Percentiles rank a stretch among this genome's conserved stretches.
phyloP scores from a whole-genome alignment of 2,329 filamentous ascomycete genomes.

The Sclerotinia trifoliorum region DNA sequence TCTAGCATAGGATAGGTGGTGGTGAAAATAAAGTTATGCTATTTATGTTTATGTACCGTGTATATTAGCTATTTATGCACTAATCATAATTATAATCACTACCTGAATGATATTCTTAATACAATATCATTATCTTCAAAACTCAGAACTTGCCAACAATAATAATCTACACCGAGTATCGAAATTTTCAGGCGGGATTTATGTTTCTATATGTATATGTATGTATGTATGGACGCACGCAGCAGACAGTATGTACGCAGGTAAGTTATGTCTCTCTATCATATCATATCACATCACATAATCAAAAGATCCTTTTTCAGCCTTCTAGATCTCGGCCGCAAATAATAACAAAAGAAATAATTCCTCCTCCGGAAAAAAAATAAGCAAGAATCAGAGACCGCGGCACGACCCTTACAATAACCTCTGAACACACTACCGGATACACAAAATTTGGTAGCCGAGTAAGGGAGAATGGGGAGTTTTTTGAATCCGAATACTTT shows the following conservation, averaged over 20 bases:
- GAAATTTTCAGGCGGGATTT: too few relatives aligned
- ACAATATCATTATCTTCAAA: neutral
- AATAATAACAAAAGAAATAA: neutral
- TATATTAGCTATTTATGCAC: neutral
- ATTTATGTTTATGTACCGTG: constrained; percentile 10
- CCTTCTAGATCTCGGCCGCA: neutral
- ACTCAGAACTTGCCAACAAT: too few relatives aligned
- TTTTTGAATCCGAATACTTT: neutral
- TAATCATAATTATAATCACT: neutral
- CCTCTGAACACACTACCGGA: neutral
- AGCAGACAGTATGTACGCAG: neutral
- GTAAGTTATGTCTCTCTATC: too few relatives aligned
- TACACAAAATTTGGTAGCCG: neutral
- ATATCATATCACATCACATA: too few relatives aligned
- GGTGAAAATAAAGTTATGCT: constrained; percentile 20
- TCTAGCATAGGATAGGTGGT: neutral
- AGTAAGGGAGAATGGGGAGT: neutral
- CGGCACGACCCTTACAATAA: neutral
- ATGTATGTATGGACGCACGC: neutral
- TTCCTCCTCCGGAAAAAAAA: too few relatives aligned
- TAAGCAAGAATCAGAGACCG: neutral
- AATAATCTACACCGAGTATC: too few relatives aligned
- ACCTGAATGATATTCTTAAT: too few relatives aligned
- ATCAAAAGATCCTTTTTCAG: too few relatives aligned
- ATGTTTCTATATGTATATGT: neutral